A percentile compares a stretch with the other conserved stretches of the same genome.
These are phyloP conservation scores for Bothriochloa decipiens DNA, from an alignment of 176 grass and related monocot genomes.

Conservation along the genomic window DNA sequence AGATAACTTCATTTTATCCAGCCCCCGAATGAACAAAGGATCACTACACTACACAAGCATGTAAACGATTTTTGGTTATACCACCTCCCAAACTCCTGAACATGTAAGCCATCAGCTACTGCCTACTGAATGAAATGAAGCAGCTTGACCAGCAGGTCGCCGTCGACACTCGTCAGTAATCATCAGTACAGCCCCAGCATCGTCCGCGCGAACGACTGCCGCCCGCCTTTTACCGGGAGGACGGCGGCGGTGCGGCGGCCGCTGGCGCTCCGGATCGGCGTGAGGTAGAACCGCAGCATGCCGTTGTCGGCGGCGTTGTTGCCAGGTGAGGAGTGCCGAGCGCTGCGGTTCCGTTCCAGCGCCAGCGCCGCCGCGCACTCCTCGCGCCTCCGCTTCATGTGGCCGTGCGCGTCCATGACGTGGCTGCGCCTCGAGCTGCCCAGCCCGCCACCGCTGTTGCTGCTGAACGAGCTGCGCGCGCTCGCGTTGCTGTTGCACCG, in stretches of 20 bases:
- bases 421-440: constrained; percentile 54
- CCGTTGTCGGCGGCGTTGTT: constrained; percentile 63
- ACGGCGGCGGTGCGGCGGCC: constrained; percentile 43
- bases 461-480: constrained; percentile 86
- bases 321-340: constrained; percentile 74
- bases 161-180: not conserved
- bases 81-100: constrained; percentile 16
- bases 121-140: constrained; percentile 9
- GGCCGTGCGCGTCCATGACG: constrained; percentile 10
- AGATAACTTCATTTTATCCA: constrained; percentile 41
- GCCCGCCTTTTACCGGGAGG: constrained; percentile 34
- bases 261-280: constrained; percentile 66
- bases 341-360: constrained; percentile 80
- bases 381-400: constrained; percentile 48
- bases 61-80: constrained; percentile 46
- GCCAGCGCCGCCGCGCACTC: constrained; percentile 29
- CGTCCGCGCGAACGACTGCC: constrained; percentile 67
- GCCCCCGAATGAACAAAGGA: constrained; percentile 46
- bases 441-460: constrained; percentile 61
- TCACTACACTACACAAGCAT: constrained; percentile 44
- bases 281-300: constrained; percentile 91
- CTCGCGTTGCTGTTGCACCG: constrained; percentile 74
- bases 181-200: constrained; percentile 82
- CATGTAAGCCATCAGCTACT: not conserved
- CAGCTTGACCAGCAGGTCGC: not conserved